These are phyloP conservation scores for Gossypium davidsonii DNA, from an alignment of 441 rosid species.

Conservation along the genomic window DNA sequence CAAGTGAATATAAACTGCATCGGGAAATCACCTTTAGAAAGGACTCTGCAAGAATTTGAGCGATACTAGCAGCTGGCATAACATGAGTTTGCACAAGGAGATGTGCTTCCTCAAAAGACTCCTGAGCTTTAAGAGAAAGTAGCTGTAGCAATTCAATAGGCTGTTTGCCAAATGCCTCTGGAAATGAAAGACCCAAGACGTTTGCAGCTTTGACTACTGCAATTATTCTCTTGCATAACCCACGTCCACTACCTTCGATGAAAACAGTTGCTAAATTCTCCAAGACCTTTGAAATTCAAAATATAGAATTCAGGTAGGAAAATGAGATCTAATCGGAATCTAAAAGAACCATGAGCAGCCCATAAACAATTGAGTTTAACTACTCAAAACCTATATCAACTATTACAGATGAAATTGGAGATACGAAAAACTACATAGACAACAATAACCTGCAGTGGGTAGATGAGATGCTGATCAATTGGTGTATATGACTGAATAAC, in stretches of 20 bases:
- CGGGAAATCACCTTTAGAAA: constrained; percentile 63
- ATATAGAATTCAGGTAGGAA: constrained; percentile 13
- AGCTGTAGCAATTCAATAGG: constrained; percentile 86
- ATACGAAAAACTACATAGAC: constrained; percentile 7
- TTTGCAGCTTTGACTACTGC: constrained; percentile 89
- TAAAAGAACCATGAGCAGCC: constrained; percentile 1
- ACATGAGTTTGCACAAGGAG: constrained; percentile 82
- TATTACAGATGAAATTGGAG: not conserved
- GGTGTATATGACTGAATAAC: constrained; percentile 49
- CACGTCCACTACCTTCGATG: constrained; percentile 85
- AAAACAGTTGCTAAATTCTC: constrained; percentile 61
- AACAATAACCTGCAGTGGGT: constrained; percentile 68
- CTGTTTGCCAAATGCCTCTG: constrained; percentile 87
- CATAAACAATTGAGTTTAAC: not conserved
- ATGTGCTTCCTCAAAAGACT: constrained; percentile 88
- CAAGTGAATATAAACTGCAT: constrained; percentile 2
- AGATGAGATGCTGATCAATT: constrained; percentile 35
- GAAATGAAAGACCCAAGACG: constrained; percentile 75
- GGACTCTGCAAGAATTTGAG: constrained; percentile 98
- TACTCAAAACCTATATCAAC: constrained; percentile 3
- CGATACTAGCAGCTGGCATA: constrained; percentile 81
- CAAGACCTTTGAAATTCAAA: constrained; percentile 49
- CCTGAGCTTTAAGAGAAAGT: constrained; percentile 98
- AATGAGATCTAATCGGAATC: constrained; percentile 5
- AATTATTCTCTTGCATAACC: constrained; percentile 74